These are phyloP conservation scores for Kalmusia sp. DNA, from an alignment of 2,329 filamentous ascomycete species.

Conservation along the genomic window DNA sequence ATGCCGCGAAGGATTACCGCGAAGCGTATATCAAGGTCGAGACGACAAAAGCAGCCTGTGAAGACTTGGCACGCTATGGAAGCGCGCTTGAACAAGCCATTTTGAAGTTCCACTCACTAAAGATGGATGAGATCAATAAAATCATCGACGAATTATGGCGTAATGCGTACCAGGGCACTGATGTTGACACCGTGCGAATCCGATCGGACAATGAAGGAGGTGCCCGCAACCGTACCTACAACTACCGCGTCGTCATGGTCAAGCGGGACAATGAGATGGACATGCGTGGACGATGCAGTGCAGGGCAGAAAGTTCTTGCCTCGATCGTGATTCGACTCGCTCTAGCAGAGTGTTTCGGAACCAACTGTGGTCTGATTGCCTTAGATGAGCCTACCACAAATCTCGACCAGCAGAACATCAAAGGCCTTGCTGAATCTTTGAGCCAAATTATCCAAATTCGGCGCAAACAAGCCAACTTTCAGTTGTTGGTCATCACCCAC, in stretches of 20 bases:
- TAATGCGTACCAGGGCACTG: slow-evolving; percentile 93
- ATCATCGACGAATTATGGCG: slow-evolving; percentile 98
- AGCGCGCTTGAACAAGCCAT: slow-evolving; percentile 92
- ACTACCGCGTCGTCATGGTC: slow-evolving; percentile 97
- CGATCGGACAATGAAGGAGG: slow-evolving; percentile 84
- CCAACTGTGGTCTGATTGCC: slow-evolving; percentile 94
- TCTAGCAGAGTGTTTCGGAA: slow-evolving; percentile 93
- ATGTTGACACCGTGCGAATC: slow-evolving; percentile 96
- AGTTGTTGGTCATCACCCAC: slow-evolving; percentile 98
- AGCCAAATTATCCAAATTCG: slow-evolving; percentile 86
- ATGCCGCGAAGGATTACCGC: slow-evolving; percentile 80
- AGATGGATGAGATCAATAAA: slow-evolving; percentile 98
- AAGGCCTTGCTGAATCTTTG: slow-evolving; percentile 81
- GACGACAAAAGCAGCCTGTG: slow-evolving; percentile 90
- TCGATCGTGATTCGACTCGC: slow-evolving; percentile 97
- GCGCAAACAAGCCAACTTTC: slow-evolving; percentile 89
- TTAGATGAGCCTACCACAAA: slow-evolving; percentile 98
- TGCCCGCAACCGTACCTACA: slow-evolving; percentile 82
- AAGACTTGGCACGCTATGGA: slow-evolving; percentile 84
- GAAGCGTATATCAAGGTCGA: slow-evolving; percentile 88
- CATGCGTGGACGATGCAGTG: slow-evolving; percentile 97
- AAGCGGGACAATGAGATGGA: slow-evolving; percentile 99
- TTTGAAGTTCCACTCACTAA: slow-evolving; percentile 93
- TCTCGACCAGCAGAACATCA: slow-evolving; percentile 93
- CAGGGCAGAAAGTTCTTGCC: slow-evolving; percentile 94